A percentile compares a stretch with the other conserved stretches of the same genome.
Conservation (phyloP, 768 basidiomycete genomes). For the Harrya chromipes region DNA sequence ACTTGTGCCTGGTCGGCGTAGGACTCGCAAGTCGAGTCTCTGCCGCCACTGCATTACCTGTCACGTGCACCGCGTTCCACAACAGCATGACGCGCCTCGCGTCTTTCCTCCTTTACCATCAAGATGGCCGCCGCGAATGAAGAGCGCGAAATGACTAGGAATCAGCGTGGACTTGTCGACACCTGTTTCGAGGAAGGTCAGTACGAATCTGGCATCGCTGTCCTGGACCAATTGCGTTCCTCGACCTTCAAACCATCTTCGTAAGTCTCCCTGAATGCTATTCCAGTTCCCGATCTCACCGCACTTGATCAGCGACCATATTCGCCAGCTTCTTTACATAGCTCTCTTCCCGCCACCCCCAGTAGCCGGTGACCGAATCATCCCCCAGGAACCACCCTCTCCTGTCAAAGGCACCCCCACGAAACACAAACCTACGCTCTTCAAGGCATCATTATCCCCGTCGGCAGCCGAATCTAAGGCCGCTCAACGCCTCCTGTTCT, state of each 20-base stretch:
- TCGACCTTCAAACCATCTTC: slow-evolving; percentile 52
- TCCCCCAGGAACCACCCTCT: slow-evolving; percentile 26
- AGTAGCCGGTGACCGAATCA: slow-evolving; percentile 10
- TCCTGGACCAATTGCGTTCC: slow-evolving; percentile 61
- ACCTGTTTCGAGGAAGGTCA: slow-evolving; percentile 76
- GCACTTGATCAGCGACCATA: slow-evolving; percentile 45
- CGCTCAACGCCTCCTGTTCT: slow-evolving; percentile 52
- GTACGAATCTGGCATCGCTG: slow-evolving; percentile 62
- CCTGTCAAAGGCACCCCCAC: slow-evolving; percentile 45
- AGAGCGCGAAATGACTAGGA: slow-evolving; percentile 44
- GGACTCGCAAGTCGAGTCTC: no score
- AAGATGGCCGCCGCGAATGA: slow-evolving; percentile 11
- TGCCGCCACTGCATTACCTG: background rate
- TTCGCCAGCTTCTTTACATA: slow-evolving; percentile 68
- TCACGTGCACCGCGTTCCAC: slow-evolving; percentile 24
- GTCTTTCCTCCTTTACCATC: background rate
- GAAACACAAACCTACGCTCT: slow-evolving; percentile 42
- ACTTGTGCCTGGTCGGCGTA: no score
- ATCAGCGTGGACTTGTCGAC: slow-evolving; percentile 60
- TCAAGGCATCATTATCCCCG: slow-evolving; percentile 40
- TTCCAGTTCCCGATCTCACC: slow-evolving; percentile 13
- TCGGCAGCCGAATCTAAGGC: slow-evolving; percentile 46
- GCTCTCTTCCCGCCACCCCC: slow-evolving; percentile 54
- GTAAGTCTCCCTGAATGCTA: slow-evolving; percentile 39
- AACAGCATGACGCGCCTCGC: slow-evolving; percentile 7